Evolutionary conservation across 345 rosid species (phyloP), one percentile per base, ranked within the genome.

Genomic region (Corchorus olitorius): DNA sequence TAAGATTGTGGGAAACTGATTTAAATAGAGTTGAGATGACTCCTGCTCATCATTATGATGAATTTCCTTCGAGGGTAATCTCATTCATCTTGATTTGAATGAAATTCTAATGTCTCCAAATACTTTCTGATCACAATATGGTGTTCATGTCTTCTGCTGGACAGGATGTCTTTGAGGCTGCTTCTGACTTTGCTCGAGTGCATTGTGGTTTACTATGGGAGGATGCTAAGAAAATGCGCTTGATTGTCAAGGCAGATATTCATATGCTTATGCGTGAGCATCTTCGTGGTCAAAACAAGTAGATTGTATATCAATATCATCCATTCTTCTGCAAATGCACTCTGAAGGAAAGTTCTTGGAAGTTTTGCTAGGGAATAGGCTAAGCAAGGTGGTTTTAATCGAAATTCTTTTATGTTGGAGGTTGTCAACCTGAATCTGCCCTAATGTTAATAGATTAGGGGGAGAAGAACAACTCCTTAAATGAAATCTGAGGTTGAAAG

Each of bases 1-100:
- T 96, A 82, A 88, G 98, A 85, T 85, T 93, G 73, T 96, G 99
- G 99, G 99, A 96, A 84, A 33, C 93, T 7, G 99, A 96, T 86
- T 77, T 96, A 77, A 92, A 96, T 78, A 88, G 99, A 83, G 93
- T 92, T 49, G 99, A 96, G 87, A 89, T 83, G 89, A 87, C 89
- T 6, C 91, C 87, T 54, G 86, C 93, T 6, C 89, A 96, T 83
- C 81, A 88, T 75, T 92, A 91, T 54, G 97, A 93, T 27, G 99
- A 92, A 75, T 96, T 96, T 82, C 98, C 97, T 54, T 83, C 98
- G 1, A 82, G 87, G 87, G 99, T 95, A 89, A 82, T 71, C 45
- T 22, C 1, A 8, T 49, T 20, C 73, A 19, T 81, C 76, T 77
- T 56, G 60, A 43, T 70, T 63, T 41, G 59, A 27, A 16, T 43